Base-by-base conservation (phyloP, 2,329 filamentous ascomycete genomes). In the Hypoxylon rubiginosum region DNA sequence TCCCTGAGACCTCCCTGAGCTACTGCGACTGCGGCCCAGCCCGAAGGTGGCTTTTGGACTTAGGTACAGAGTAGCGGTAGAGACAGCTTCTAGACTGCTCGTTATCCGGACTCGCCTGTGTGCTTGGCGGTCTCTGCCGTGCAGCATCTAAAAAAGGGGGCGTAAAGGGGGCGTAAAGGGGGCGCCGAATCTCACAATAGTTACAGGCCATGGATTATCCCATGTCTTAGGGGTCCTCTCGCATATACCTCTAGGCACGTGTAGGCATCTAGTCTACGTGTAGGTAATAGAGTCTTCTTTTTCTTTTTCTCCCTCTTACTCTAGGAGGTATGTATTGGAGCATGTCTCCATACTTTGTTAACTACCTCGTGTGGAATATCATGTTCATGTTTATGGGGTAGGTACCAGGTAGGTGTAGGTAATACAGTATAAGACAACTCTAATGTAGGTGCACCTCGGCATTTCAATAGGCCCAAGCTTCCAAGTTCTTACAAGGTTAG, bases 381-480 rank as follows among this genome's bases (percentile, higher is more conserved):
- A 24, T 24, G 39, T 41, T 41, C 15, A 19, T 19, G 39, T 41
- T 19, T 6, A 17, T 41, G n/a, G 6, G 11, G 34, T n/a, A 39
- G 34, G 34, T 39, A 39, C 4, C 5, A 39, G 21, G 21, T n/a
- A 39, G 6, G 15, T 41, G n/a, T 41, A 41, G n/a, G 39, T 7
- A 41, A 17, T n/a, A 24, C 21, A 24, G 21, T 17, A 41, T 50
- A 52, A 9, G 28, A 39, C 32, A 36, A 24, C 45, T 54, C 50
- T 56, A 51, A 21, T 11, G 13, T 15, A 62, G 41, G 48, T 34
- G 7, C 46, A 55, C 55, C 61, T 64, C 61, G 61, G 61, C 39
- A 64, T 55, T 36, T 58, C 24, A 26, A 54, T 39, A 36, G 61
- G 50, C 9, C 54, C 61, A 58, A 64, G 61, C 55, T 64, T 34